Evolutionary conservation across 2,329 filamentous ascomycete genomes (phyloP), one percentile per base, ranked within the genome.

Genomic region (Apiospora arundinis): DNA sequence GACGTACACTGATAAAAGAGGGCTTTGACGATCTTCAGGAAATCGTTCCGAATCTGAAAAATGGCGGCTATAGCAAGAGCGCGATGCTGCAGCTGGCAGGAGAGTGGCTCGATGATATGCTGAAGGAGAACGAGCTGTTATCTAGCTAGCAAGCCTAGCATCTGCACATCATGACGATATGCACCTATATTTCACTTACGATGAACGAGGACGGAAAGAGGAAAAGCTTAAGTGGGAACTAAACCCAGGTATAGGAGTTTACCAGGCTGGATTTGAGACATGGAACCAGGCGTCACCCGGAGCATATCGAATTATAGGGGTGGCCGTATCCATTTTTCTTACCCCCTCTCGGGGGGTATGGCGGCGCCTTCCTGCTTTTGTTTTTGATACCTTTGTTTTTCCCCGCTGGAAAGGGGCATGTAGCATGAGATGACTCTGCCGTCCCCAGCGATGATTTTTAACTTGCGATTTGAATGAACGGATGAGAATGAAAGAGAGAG

Each of bases 61-160:
- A 89, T 37, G 92, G 92, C 11, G 92, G 92, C 0, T 91, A 95
- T 75, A 96, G 93, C 83, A 97, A 97, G 83, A 95, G 93, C 78
- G 91, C 90, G 9, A 92, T 94, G 80, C 85, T 97, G 49, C 87
- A 88, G 23, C 92, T 95, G 82, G 89, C 93, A 3, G 92, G 91
- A 18, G 91, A 93, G 74, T 97, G 92, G 86, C 83, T 97, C n/a
- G 90, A 95, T 74, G 89, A 92, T 21, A 79, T 97, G 25, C 81
- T 94, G 16, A 83, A 86, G 49, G 93, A 91, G 5, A 97, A 97
- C 78, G 84, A 90, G 70, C 79, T 83, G 37, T 80, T 94, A 69
- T 83, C 84, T n/a, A 87, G 67, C 32, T 46, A 25, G 28, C 56
- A 63, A 60, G 49, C 16, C 52, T 25, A 21, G 66, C 66, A 45